Percentiles rank a stretch among this genome's conserved stretches.
Conservation (phyloP, 768 basidiomycete genomes). For the Tylopilus rubrobrunneus region DNA sequence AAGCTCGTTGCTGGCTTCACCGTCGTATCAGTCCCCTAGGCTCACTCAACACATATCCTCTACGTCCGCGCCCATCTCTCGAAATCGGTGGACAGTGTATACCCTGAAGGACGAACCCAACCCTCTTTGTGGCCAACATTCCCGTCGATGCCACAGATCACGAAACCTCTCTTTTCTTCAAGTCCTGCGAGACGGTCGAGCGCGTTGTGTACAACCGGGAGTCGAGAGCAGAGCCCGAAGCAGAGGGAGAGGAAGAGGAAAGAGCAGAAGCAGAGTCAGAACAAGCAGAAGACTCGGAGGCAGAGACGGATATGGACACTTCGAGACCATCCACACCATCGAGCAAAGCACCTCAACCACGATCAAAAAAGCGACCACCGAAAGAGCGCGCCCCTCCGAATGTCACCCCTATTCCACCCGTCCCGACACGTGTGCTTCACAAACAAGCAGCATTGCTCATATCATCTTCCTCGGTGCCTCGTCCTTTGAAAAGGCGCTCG, state of each 20-base stretch:
- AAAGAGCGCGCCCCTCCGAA: conserved; percentile 38
- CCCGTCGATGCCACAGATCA: conserved; percentile 86
- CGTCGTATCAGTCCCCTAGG: conserved; percentile 39
- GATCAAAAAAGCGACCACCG: conserved; percentile 26
- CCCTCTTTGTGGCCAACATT: conserved; percentile 84
- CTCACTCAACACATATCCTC: conserved; percentile 57
- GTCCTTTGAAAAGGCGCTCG: conserved; percentile 65
- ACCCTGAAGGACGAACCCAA: conserved; percentile 51
- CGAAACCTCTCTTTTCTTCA: conserved; percentile 76
- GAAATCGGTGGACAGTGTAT: conserved; percentile 35
- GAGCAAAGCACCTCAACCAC: too few relatives aligned
- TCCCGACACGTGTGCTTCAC: conserved; percentile 51
- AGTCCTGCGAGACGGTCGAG: conserved; percentile 73
- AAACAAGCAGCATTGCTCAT: conserved; percentile 68
- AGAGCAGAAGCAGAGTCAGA: too few relatives aligned
- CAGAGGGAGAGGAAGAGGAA: too few relatives aligned
- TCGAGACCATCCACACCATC: too few relatives aligned
- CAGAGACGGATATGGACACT: too few relatives aligned
- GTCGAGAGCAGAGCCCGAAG: conserved; percentile 2
- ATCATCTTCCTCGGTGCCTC: conserved; percentile 68
- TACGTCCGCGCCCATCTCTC: conserved; percentile 69
- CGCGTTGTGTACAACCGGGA: conserved; percentile 61
- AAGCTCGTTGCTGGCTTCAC: conserved; percentile 31
- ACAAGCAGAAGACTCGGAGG: too few relatives aligned
- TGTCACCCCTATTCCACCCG: conserved; percentile 57